These are phyloP conservation scores for Blastocladiella emersonii DNA, from an alignment of 371 early-diverging fungal genomes.

Conservation along the genomic window DNA sequence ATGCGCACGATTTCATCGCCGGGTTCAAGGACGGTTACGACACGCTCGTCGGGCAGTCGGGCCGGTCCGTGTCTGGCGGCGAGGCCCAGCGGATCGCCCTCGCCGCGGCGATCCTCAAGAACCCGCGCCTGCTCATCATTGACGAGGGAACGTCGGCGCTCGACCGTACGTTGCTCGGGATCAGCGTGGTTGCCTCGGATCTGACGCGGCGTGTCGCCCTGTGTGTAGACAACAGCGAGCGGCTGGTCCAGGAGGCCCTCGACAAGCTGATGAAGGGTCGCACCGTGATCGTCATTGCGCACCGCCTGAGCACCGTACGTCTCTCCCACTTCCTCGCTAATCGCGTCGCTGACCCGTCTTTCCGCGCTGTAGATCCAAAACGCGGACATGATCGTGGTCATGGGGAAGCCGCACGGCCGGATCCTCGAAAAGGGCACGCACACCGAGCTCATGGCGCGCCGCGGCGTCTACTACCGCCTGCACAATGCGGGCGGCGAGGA, in stretches of 20 bases:
- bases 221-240: constrained; percentile 16
- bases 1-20: constrained; percentile 21
- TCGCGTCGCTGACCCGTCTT: background rate
- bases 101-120: constrained; percentile 29
- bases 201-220: background rate
- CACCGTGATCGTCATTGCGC: constrained; percentile 11
- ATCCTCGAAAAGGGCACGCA: constrained; percentile 6
- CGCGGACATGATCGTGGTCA: constrained; percentile 62
- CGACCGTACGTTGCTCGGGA: constrained; percentile 23
- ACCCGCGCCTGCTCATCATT: constrained; percentile 24
- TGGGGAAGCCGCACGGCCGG: constrained; percentile 13
- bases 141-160: constrained; percentile 38
- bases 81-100: constrained; percentile 74
- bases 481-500: background rate
- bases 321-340: background rate
- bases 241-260: constrained; percentile 19
- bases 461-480: background rate
- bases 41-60: constrained; percentile 19
- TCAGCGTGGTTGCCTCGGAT: too few species aligned
- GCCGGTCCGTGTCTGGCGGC: constrained; percentile 65
- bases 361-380: constrained; percentile 42
- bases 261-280: constrained; percentile 12
- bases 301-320: background rate
- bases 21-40: constrained; percentile 23
- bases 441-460: background rate